Percentiles rank a stretch among this genome's conserved stretches.
These are phyloP conservation scores for Apiospora kogelbergensis DNA, from an alignment of 2,329 filamentous ascomycete species.

Conservation along the genomic window DNA sequence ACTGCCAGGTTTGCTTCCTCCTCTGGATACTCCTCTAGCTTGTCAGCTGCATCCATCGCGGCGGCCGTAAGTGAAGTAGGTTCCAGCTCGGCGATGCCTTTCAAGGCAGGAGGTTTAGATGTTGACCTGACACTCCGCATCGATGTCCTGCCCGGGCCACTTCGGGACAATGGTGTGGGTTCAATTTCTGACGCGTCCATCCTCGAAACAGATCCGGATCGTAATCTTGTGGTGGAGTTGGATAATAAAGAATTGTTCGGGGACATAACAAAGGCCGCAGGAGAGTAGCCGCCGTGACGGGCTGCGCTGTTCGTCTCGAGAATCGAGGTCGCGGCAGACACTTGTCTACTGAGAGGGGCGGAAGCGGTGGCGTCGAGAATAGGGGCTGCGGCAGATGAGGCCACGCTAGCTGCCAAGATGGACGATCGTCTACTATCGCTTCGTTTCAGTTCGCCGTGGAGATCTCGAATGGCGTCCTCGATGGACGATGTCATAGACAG, in stretches of 20 bases:
- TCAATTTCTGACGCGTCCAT: conserved; percentile 33
- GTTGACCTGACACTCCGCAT: conserved; percentile 48
- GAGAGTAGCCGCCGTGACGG: conserved; percentile 69
- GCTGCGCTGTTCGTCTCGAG: conserved; percentile 68
- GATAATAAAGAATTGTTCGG: conserved; percentile 62
- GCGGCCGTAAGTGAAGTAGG: conserved; percentile 50
- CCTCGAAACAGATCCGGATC: conserved; percentile 53
- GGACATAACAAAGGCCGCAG: conserved; percentile 66
- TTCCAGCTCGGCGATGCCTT: conserved; percentile 58
- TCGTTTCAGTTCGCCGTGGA: conserved; percentile 70
- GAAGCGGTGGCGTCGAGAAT: conserved; percentile 23
- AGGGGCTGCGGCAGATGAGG: conserved; percentile 23
- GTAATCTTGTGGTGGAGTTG: conserved; percentile 40
- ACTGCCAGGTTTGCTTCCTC: conserved; percentile 21
- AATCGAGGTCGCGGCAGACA: conserved; percentile 59
- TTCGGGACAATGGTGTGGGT: conserved; percentile 39
- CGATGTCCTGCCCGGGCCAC: conserved; percentile 49
- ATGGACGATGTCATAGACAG: conserved; percentile 75
- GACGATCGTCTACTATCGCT: conserved; percentile 68
- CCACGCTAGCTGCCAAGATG: conserved; percentile 51
- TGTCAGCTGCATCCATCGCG: conserved; percentile 56
- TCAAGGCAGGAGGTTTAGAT: conserved; percentile 49
- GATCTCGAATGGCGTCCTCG: conserved; percentile 72
- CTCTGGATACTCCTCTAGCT: conserved; percentile 32
- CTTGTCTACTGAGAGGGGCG: conserved; percentile 39